A percentile compares a stretch with the other conserved stretches of the same genome.
Evolutionary conservation across 768 basidiomycete genomes (phyloP).

Genomic region (Tulasnella sp.): DNA sequence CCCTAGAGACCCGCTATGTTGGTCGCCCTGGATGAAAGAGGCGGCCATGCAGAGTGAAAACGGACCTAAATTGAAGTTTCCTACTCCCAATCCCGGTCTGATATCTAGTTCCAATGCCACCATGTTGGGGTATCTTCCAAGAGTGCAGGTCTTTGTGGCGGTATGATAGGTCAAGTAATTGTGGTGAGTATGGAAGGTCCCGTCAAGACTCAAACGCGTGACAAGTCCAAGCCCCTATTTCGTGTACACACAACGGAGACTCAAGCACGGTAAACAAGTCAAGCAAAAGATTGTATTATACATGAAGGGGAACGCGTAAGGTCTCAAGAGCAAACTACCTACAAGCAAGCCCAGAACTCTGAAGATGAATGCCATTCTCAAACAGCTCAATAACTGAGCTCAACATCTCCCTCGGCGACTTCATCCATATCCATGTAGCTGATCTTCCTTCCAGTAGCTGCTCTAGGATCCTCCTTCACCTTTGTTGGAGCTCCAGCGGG

Average conservation of each 20-base stretch:
- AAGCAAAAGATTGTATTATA: neutral
- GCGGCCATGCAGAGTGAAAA: neutral
- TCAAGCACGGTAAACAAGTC: neutral
- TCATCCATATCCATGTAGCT: conserved; percentile 97
- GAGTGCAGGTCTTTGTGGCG: neutral
- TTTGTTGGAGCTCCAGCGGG: conserved; percentile 83
- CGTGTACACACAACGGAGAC: neutral
- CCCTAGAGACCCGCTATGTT: conserved; percentile 17
- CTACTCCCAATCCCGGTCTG: conserved; percentile 73
- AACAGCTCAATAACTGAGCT: conserved; percentile 41
- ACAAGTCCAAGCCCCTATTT: neutral
- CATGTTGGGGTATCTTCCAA: conserved; percentile 17
- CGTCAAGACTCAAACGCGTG: conserved; percentile 6
- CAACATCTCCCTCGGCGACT: conserved; percentile 79
- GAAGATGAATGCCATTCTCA: neutral
- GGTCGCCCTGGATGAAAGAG: neutral
- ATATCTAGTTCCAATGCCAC: conserved; percentile 67
- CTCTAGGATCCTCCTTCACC: conserved; percentile 90
- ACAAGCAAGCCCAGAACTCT: neutral
- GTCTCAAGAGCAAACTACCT: conserved; percentile 3
- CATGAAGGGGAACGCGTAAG: neutral
- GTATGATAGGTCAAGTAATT: neutral
- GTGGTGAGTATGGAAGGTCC: neutral
- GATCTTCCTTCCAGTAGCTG: conserved; percentile 83
- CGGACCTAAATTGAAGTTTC: conserved; percentile 75